Evolutionary conservation across 345 rosid species (phyloP).

Genomic region (Abelmoschus esculentus): DNA sequence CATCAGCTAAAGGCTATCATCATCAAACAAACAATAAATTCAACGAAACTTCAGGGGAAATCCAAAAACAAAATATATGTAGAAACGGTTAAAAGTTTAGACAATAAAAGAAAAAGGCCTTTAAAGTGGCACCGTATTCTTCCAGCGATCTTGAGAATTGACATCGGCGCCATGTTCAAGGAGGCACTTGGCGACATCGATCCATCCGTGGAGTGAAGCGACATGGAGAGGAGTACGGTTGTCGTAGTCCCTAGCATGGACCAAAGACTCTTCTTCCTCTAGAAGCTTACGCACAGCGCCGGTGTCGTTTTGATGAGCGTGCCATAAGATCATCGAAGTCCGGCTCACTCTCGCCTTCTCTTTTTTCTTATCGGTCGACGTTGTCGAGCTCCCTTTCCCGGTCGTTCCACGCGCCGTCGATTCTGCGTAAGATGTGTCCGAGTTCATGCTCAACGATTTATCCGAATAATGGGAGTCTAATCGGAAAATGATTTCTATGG

Average conservation of each 20-base stretch:
- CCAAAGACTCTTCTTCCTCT: conserved; percentile 77
- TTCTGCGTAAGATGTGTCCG: conserved; percentile 34
- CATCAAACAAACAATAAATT: not conserved
- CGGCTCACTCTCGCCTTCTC: conserved; percentile 97
- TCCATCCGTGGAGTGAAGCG: conserved; percentile 94
- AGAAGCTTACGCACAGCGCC: conserved; percentile 78
- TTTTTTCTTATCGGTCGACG: conserved; percentile 59
- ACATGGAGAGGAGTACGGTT: conserved; percentile 91
- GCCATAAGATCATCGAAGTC: conserved; percentile 95
- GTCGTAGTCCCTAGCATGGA: conserved; percentile 88
- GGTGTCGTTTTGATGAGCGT: conserved; percentile 94
- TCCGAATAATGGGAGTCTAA: not conserved
- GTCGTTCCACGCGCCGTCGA: conserved; percentile 15
- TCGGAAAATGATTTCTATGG: not conserved
- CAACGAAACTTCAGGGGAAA: not conserved
- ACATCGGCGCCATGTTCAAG: conserved; percentile 87
- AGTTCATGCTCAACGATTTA: conserved; percentile 38
- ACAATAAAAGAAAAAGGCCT: not conserved
- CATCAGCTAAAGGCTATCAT: conserved; percentile 92
- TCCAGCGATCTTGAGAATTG: conserved; percentile 99
- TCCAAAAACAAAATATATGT: not conserved
- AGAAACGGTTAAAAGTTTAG: not conserved
- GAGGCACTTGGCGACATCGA: conserved; percentile 79
- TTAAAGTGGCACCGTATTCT: conserved; percentile 57
- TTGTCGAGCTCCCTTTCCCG: conserved; percentile 21